These are phyloP conservation scores for Pichia exigua DNA, from an alignment of 805 yeast genomes.

Conservation along the genomic window DNA sequence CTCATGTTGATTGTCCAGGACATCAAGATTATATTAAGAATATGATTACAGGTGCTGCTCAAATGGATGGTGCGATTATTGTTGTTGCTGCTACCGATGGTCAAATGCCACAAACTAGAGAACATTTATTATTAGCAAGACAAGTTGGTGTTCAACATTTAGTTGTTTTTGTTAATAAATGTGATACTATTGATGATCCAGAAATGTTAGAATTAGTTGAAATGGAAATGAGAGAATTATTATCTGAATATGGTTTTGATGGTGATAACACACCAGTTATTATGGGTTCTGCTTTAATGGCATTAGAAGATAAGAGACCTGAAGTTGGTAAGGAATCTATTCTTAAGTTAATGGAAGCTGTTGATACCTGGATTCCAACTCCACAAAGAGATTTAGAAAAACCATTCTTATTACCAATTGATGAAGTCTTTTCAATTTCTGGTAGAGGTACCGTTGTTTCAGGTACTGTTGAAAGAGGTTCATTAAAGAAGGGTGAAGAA, in stretches of 20 bases:
- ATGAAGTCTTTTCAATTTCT: constrained; percentile 94
- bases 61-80: constrained; percentile 99
- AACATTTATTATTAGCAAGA: constrained; percentile 95
- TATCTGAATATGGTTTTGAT: constrained; percentile 87
- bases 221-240: constrained; percentile 99
- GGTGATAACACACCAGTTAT: constrained; percentile 97
- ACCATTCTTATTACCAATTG: constrained; percentile 95
- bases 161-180: constrained; percentile 97
- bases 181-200: constrained; percentile 95
- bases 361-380: constrained; percentile 92
- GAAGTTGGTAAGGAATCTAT: constrained; percentile 90
- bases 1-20: constrained; percentile 98
- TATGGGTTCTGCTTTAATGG: constrained; percentile 98
- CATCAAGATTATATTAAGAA: constrained; percentile 98
- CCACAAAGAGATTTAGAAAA: constrained; percentile 94
- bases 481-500: constrained; percentile 96
- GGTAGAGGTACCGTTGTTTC: constrained; percentile 99
- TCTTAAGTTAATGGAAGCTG: constrained; percentile 76
- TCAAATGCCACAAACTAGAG: constrained; percentile 99
- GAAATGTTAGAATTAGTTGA: constrained; percentile 99
- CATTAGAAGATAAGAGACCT: constrained; percentile 79
- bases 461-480: constrained; percentile 98
- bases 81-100: constrained; percentile 99
- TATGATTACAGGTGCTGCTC: constrained; percentile 99
- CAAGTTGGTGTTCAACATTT: constrained; percentile 98